phyloP scores from a whole-genome alignment of 352 stramenopile species.

The Phytophthora megakarya region DNA sequence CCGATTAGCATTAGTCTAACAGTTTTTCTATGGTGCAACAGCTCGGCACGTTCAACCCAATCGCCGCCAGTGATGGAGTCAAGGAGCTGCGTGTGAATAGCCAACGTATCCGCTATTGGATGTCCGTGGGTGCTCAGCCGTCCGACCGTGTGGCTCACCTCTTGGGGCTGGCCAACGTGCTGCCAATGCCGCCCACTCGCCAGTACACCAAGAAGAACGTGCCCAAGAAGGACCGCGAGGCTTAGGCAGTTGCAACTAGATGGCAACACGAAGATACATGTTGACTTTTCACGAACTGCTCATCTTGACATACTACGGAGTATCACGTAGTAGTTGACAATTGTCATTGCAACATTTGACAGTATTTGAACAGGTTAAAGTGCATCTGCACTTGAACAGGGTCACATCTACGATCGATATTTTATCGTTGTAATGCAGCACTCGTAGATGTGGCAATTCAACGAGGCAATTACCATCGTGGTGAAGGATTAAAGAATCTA shows the following conservation, averaged over 20 bases:
- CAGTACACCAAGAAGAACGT: constrained; percentile 87
- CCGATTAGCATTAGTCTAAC: background rate
- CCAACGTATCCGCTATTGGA: constrained; percentile 87
- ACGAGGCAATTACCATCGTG: too few relatives aligned
- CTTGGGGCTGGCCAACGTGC: constrained; percentile 79
- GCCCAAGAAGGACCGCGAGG: constrained; percentile 79
- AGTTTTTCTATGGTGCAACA: constrained; percentile 23
- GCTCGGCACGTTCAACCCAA: constrained; percentile 89
- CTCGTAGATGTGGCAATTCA: too few relatives aligned
- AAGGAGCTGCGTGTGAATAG: constrained; percentile 90
- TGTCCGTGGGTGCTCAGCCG: constrained; percentile 86
- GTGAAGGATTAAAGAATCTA: too few relatives aligned
- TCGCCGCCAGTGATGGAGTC: constrained; percentile 79
- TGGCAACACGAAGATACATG: constrained; percentile 9
- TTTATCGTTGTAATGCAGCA: too few relatives aligned
- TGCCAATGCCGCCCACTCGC: constrained; percentile 84
- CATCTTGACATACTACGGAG: too few relatives aligned
- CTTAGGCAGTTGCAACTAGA: background rate
- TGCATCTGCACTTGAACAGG: too few relatives aligned
- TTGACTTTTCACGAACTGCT: constrained; percentile 14
- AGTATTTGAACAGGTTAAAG: too few relatives aligned
- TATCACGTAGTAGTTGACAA: too few relatives aligned
- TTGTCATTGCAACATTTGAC: too few relatives aligned
- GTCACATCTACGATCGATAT: too few relatives aligned
- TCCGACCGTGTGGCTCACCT: constrained; percentile 85